These are phyloP conservation scores for Fraxinus floribunda DNA, from an alignment of 305 asterid species.

Conservation along the genomic window DNA sequence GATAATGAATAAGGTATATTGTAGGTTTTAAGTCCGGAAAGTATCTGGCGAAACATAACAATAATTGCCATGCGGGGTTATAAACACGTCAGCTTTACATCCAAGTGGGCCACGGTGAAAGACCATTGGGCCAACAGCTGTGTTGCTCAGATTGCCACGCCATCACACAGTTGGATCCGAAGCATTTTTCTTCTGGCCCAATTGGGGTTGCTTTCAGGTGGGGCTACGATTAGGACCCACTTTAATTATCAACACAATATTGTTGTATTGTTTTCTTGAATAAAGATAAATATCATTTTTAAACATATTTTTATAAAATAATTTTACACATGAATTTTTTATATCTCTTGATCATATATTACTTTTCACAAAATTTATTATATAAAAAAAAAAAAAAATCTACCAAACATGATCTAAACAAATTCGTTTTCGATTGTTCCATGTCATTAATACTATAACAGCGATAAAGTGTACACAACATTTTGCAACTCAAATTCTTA, in stretches of 20 bases:
- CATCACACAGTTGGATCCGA: not conserved
- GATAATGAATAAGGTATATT: conserved; percentile 18
- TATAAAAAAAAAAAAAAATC: not conserved
- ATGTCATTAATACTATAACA: not conserved
- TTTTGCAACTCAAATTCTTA: not conserved
- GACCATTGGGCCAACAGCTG: not conserved
- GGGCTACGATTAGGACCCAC: not conserved
- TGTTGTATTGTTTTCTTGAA: too few species aligned
- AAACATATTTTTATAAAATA: too few species aligned
- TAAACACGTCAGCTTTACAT: conserved; percentile 4
- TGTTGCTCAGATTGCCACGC: not conserved
- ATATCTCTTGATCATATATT: not conserved
- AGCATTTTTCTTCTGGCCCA: not conserved
- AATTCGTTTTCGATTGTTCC: not conserved
- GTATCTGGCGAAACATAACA: not conserved
- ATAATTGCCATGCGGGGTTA: not conserved
- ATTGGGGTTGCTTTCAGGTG: not conserved
- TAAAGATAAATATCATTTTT: too few species aligned
- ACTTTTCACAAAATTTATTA: too few species aligned
- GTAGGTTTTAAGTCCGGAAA: conserved; percentile 34
- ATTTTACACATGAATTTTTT: too few species aligned
- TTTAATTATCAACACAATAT: not conserved
- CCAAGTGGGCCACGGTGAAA: not conserved
- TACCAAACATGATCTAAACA: not conserved
- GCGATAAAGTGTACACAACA: not conserved